Evolutionary conservation across 305 asterid species (phyloP), one percentile per base, ranked within the genome.

Genomic region (Andrographis paniculata): DNA sequence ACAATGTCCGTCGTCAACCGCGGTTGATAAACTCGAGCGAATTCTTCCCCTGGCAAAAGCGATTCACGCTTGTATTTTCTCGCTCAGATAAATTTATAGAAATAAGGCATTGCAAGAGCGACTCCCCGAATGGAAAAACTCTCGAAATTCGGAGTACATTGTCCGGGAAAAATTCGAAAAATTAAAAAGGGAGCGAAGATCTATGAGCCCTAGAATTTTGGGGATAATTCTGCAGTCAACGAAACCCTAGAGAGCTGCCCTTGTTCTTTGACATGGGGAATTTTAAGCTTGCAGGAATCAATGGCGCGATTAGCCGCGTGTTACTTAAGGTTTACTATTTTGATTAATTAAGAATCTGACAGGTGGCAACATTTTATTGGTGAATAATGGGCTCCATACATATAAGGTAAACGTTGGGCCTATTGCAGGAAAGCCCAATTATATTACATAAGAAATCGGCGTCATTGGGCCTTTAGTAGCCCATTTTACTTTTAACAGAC

Each of bases 191-290:
- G 53, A 33, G 28, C n/a, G 37, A 21, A 4, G 60, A 33, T 45
- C 33, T 46, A 35, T 37, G 52, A 64, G 52, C 64, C 69, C 69
- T 64, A 64, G 64, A 64, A 21, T 31, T 40, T 51, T 15, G 60
- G 60, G 60, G 50, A 6, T 43, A 56, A 42, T 39, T 13, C 17
- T 45, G 58, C 40, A 15, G 58, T 38, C 45, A 44, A 56, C 43
- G 41, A 44, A 62, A 56, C 63, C 63, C 63, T 58, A 52, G 56
- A 45, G 41, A 17, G 45, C 20, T 3, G 4, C 30, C 30, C 30
- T 3, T 8, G 30, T 24, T 24, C 30, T 45, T 20, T 30, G 50
- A 37, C 57, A 3, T 37, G 55, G 49, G 50, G 41, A 52, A n/a
- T n/a, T n/a, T 33, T 52, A 16, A 39, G 39, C 36, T 38, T 35